Base-by-base conservation (phyloP, 345 rosid genomes). In the Corchorus capsularis region DNA sequence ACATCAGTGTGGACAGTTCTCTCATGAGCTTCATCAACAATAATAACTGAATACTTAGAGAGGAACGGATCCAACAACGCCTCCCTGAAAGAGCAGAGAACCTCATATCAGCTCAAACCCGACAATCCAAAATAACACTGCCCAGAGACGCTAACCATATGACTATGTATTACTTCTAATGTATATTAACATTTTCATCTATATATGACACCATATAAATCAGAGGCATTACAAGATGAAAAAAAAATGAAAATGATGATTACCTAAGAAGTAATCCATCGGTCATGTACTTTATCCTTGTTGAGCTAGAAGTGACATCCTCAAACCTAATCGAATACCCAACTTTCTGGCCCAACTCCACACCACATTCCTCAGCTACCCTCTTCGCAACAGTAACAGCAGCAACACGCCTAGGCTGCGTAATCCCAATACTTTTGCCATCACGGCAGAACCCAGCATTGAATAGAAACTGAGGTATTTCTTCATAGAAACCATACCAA, bases 21-120 rank as follows among this genome's bases (percentile, higher is more conserved):
- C 80, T 95, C 98, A 71, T 95, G 99, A 71, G 98, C 99, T 87
- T 93, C 98, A 85, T 95, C 99, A 37, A 93, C 88, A 75, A 93
- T 83, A 47, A 95, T 88, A 52, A 89, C 93, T 0, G 98, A 90
- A 76, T 95, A 95, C 81, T 89, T 89, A 52, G 96, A 90, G 60
- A 95, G 91, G 81, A 79, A 83, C 0, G 97, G 99, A 84, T 95
- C 99, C 86, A 93, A 60, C 75, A 95, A 75, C 37, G 96, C 92
- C 81, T 95, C 99, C 86, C 98, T 93, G 86, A 63, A 81, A 77
- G 74, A 14, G 3, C 6, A 64, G 37, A n/a, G 71, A 77, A 65
- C 47, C 39, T 63, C 6, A 20, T 39, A 79, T 77, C 77, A 81
- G 79, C 46, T 79, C 22, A 71, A 32, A 43, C 47, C 27, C 14